Evolutionary conservation across 2,329 filamentous ascomycete species (phyloP), one percentile per base, ranked within the genome.

Genomic region (Aspergillus amoenus): DNA sequence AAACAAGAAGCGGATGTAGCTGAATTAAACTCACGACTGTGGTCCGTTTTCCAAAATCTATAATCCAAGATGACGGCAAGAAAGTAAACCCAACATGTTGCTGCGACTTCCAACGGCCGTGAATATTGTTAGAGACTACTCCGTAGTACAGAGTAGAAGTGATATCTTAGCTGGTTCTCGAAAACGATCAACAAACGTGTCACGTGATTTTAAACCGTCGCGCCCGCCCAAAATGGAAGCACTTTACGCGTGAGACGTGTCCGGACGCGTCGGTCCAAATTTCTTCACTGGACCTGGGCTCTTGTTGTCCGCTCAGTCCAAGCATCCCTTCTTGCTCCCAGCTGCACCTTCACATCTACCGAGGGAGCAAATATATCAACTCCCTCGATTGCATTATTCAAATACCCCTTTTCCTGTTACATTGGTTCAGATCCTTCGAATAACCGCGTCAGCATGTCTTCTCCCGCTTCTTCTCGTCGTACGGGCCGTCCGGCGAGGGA

Each of bases 401-500:
- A 50, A 50, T 50, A 27, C 43, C n/a, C 5, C 24, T 47, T 51
- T 21, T 27, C 24, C n/a, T 34, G 11, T 22, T 47, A 46, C 45
- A 53, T 47, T 55, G 13, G 51, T 50, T 24, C 18, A 22, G 41
- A 43, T 42, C 13, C 44, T 37, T 46, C 57, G 60, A 53, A 18
- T 21, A 27, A 27, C 52, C 55, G 49, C 52, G 34, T n/a, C 61
- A 68, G 54, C 51, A 78, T 78, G 76, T 79, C 77, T 59, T 78
- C 77, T 42, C 76, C 77, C 39, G 68, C 75, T 57, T 72, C 74
- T 55, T 65, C 66, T 59, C 73, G 72, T 49, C 73, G 76, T 59
- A 73, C 76, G 57, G 74, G 74, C 55, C 74, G 74, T 40, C 70
- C 75, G 34, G 66, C 75, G 11, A 73, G 73, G 50, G 71, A 74